Evolutionary conservation across 2,329 filamentous ascomycete genomes (phyloP).

Genomic region (Aspergillus tanneri): DNA sequence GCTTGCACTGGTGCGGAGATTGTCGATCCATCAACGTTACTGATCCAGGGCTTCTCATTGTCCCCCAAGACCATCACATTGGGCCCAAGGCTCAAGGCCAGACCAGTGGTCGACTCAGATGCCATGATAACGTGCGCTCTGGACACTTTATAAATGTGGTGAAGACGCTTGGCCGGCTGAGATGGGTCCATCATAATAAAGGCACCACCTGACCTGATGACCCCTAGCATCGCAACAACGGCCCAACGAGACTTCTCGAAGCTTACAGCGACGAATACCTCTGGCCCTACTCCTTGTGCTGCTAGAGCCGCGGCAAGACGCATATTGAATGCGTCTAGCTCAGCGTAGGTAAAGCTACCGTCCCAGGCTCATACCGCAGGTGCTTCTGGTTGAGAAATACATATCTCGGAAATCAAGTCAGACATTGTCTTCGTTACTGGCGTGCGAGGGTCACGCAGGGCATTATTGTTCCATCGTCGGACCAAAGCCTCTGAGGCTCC

Average conservation of each 20-base stretch:
- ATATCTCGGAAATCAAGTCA: background rate
- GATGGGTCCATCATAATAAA: conserved; percentile 6
- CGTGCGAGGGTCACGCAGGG: background rate
- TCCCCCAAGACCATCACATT: background rate
- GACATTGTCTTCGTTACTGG: background rate
- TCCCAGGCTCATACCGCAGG: conserved; percentile 3
- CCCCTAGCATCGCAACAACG: conserved; percentile 5
- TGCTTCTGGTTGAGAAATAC: background rate
- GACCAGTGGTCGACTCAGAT: no score
- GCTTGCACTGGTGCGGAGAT: conserved; percentile 5
- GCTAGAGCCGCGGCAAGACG: background rate
- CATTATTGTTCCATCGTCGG: background rate
- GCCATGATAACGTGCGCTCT: background rate
- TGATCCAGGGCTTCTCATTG: background rate
- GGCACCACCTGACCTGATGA: conserved; percentile 10
- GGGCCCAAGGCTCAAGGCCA: background rate
- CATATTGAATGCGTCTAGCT: background rate
- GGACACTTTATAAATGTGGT: background rate
- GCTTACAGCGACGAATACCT: conserved; percentile 6
- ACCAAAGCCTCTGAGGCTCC: background rate
- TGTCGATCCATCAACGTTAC: background rate
- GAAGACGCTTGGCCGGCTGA: conserved; percentile 7
- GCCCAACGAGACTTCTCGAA: conserved; percentile 10
- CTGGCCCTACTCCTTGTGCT: conserved; percentile 21
- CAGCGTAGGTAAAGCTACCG: conserved; percentile 1